Evolutionary conservation across 176 grass and related monocot species (phyloP).

Genomic region (Avena atlantica): DNA sequence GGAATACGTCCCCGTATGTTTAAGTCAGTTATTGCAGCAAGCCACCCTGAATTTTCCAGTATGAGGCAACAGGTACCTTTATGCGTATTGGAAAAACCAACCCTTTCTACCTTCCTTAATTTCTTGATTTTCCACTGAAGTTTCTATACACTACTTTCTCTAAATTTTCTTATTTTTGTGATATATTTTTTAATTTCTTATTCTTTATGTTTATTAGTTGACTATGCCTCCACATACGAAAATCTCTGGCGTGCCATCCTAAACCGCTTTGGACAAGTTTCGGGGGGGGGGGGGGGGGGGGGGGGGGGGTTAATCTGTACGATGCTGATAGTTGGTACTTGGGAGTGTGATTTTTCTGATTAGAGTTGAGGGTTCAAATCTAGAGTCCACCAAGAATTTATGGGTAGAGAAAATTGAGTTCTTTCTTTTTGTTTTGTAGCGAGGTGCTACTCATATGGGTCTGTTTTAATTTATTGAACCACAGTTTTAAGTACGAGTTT

Average conservation of each 20-base stretch:
- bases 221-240: background rate
- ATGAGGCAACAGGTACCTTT: conserved; percentile 88
- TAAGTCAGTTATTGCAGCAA: conserved; percentile 88
- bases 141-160: background rate
- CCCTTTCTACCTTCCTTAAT: background rate
- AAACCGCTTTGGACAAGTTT: background rate
- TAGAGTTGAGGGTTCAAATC: background rate
- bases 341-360: background rate
- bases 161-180: background rate
- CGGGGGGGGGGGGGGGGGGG: background rate
- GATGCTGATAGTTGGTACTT: background rate
- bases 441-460: background rate
- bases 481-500: conserved; percentile 18
- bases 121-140: background rate
- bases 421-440: background rate
- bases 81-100: background rate
- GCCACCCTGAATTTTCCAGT: conserved; percentile 92
- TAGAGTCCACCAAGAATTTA: background rate
- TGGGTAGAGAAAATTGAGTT: background rate
- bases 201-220: background rate
- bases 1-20: conserved; percentile 96
- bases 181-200: background rate
- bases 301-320: background rate
- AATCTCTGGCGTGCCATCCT: background rate
- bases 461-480: conserved; percentile 3